Evolutionary conservation across 768 basidiomycete genomes (phyloP).

Genomic region (Amanita exitialis): DNA sequence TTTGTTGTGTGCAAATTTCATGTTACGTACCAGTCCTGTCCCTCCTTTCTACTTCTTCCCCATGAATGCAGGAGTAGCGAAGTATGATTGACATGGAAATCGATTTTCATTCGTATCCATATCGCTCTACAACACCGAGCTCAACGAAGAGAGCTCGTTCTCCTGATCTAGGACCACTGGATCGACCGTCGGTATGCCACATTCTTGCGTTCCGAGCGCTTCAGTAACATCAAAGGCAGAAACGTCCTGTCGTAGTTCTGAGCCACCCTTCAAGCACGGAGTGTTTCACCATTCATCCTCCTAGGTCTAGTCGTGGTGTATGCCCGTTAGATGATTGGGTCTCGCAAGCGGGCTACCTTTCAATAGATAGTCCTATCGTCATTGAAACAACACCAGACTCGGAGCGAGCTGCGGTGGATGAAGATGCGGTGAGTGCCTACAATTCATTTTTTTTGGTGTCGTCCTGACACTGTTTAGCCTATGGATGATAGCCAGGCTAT

Average conservation of each 20-base stretch:
- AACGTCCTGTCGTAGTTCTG: constrained; percentile 4
- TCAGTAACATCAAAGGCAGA: constrained; percentile 1
- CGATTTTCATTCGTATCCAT: constrained; percentile 32
- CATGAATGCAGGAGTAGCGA: neutral
- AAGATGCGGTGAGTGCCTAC: constrained; percentile 13
- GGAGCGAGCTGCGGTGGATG: constrained; percentile 8
- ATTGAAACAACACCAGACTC: neutral
- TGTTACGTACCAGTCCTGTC: neutral
- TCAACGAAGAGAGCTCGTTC: constrained; percentile 52
- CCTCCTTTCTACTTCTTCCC: neutral
- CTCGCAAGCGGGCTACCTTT: constrained; percentile 52
- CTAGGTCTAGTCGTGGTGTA: neutral
- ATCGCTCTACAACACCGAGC: constrained; percentile 13
- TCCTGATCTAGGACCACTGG: constrained; percentile 34
- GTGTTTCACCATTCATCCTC: neutral
- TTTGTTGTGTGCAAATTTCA: constrained; percentile 1
- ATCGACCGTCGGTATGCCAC: constrained; percentile 44
- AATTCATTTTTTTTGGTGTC: constrained; percentile 3
- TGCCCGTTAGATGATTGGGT: constrained; percentile 68
- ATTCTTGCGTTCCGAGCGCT: constrained; percentile 8
- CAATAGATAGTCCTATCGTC: constrained; percentile 45
- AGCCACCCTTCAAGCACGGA: neutral
- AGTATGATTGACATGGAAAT: constrained; percentile 43
- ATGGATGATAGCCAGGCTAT: constrained; percentile 4
- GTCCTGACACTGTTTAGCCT: neutral